Percentiles rank a stretch among this genome's conserved stretches.
These are phyloP conservation scores for Chenopodium suecicum DNA, from an alignment of 148 eudicot genomes.

Conservation along the genomic window DNA sequence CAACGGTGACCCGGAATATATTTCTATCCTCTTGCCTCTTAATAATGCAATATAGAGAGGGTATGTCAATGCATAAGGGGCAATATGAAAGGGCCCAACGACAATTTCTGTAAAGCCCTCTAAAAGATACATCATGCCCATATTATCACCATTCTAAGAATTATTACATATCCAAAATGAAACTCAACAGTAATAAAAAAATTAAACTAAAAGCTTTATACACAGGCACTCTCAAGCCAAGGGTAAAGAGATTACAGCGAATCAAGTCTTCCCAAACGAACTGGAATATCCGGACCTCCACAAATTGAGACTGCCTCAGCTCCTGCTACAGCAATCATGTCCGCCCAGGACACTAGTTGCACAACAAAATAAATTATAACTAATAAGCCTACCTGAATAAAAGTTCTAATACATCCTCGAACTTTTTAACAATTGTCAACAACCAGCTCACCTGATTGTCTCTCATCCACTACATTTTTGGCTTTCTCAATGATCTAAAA, in stretches of 20 bases:
- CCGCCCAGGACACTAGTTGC: slow-evolving; percentile 83
- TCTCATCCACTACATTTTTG: slow-evolving; percentile 58
- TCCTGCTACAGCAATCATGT: slow-evolving; percentile 89
- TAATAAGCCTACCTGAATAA: slow-evolving; percentile 8
- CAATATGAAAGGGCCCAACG: background rate
- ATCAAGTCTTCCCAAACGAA: slow-evolving; percentile 82
- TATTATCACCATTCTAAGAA: background rate
- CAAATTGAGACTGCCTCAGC: slow-evolving; percentile 88
- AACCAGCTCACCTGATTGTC: slow-evolving; percentile 49
- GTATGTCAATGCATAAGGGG: background rate
- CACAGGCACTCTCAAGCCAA: background rate
- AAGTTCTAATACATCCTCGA: background rate
- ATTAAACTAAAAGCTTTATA: background rate
- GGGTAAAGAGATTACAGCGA: slow-evolving; percentile 47
- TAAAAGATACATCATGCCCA: background rate
- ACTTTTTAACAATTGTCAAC: background rate
- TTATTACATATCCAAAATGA: background rate
- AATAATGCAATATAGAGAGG: background rate
- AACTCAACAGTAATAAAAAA: background rate
- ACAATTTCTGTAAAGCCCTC: background rate
- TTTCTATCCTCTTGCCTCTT: no score
- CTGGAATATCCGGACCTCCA: slow-evolving; percentile 80
- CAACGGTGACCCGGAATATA: background rate
- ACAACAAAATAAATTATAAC: slow-evolving; percentile 17
- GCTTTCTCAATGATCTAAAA: slow-evolving; percentile 86